Evolutionary conservation across 2,329 filamentous ascomycete species (phyloP), one percentile per base, ranked within the genome.

Genomic region (Kalmusia sp.): DNA sequence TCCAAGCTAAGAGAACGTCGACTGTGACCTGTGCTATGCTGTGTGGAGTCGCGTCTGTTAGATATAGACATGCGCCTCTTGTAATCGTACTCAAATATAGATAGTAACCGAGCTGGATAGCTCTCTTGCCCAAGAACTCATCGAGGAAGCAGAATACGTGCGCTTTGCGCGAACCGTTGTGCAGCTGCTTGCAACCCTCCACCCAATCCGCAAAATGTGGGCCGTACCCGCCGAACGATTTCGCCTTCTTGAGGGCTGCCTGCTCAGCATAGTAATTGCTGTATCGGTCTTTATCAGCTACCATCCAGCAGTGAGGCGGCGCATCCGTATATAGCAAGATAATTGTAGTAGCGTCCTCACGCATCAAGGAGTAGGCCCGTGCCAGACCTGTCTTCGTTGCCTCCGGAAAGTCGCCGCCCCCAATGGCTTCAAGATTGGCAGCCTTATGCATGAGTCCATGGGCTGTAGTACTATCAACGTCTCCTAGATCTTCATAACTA

Each of bases 351-450:
- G 77, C 80, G 9, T 78, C 76, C 0, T 73, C 57, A 24, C 80
- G 75, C 79, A 83, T 82, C 24, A 79, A 59, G 34, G 73, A 56
- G 59, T 83, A 76, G 1, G 80, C 79, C 7, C 65, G 67, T 1
- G 80, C 80, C 3, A 83, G 73, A 0, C 74, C 80, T 0, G 79
- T 80, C 69, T 83, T 82, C 6, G 73, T 67, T 2, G 80, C 80
- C 60, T 83, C 80, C 4, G 79, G 77, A 62, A 69, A 77, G 63
- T 82, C 79, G 6, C 69, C 69, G 1, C 78, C 79, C 1, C 69
- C 66, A 3, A 51, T 46, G 1, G 76, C 57, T 0, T 35, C 24
- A 3, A 83, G 72, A 0, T 35, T 49, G 8, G 57, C 44, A 2
- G 62, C 62, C 31, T 55, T 51, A 9, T 39, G 34, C 35, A 61